These are phyloP conservation scores for Tylopilus rubrobrunneus DNA, from an alignment of 768 basidiomycete genomes.

Conservation along the genomic window DNA sequence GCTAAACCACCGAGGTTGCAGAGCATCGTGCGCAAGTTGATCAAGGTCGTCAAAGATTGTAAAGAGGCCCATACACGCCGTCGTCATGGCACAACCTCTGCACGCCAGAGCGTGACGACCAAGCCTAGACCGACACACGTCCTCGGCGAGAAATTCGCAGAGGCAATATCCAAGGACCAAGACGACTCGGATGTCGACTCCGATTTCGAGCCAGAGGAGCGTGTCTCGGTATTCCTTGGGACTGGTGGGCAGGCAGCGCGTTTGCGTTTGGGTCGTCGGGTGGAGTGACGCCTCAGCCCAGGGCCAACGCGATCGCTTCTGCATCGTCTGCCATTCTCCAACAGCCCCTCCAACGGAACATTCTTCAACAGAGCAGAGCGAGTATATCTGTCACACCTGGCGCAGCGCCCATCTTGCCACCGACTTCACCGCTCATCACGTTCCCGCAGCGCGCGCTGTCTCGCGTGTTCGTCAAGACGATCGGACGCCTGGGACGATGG, in stretches of 20 bases:
- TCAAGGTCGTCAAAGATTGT: constrained; percentile 81
- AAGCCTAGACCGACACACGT: constrained; percentile 42
- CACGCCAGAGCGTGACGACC: constrained; percentile 30
- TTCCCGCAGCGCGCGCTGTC: constrained; percentile 65
- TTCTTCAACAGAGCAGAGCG: constrained; percentile 43
- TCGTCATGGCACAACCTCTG: constrained; percentile 27
- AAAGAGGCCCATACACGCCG: constrained; percentile 59
- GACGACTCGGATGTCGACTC: constrained; percentile 74
- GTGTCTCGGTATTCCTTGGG: constrained; percentile 35
- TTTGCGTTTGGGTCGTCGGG: constrained; percentile 32
- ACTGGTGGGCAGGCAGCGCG: constrained; percentile 39
- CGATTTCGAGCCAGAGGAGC: constrained; percentile 62
- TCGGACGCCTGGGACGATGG: constrained; percentile 80
- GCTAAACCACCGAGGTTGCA: constrained; percentile 26
- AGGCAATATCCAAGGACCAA: constrained; percentile 44
- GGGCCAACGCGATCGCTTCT: constrained; percentile 47
- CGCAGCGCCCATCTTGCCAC: constrained; percentile 12
- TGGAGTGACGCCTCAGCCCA: constrained; percentile 29
- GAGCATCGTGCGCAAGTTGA: constrained; percentile 78
- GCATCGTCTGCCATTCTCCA: constrained; percentile 62
- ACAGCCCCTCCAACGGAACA: constrained; percentile 53
- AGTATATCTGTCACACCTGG: constrained; percentile 27
- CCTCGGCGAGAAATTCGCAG: constrained; percentile 64
- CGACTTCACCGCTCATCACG: constrained; percentile 37
- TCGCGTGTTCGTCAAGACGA: constrained; percentile 74